Evolutionary conservation across 495 filamentous ascomycete species (phyloP), one percentile per base, ranked within the genome.

Genomic region (Lentithecium fluviatile): DNA sequence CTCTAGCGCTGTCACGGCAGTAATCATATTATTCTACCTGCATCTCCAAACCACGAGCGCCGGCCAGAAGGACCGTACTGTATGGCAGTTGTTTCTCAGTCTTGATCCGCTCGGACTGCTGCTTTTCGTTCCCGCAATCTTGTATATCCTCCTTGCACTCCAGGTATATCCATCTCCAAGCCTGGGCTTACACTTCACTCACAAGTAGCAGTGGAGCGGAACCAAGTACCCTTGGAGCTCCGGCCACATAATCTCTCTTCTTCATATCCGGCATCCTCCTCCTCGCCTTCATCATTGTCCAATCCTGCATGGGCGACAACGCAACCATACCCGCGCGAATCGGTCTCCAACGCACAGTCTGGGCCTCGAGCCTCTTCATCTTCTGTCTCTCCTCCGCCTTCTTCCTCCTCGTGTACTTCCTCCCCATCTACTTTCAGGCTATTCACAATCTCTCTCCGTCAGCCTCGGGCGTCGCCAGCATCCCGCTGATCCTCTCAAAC

Each of bases 81-180:
- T 49, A 3, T 71, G 67, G 42, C 69, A 82, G 56, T 79, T 83
- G 69, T n/a, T 81, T n/a, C 75, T 73, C 52, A 77, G 84, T 50
- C 78, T 93, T 49, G 90, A 95, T 69, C 76, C 83, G 0, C 64
- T 80, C 2, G 90, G 90, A 2, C 86, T 81, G 0, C 1, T 77
- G 2, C 72, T 88, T 54, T 89, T 95, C 68, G 76, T 95, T 45
- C 88, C 89, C 1, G 80, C 77, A 12, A 80, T 95, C 26, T 77
- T 92, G 65, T 86, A 80, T 61, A 72, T 92, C 1, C 71, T 95
- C 11, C 77, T 95, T 0, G 91, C 91, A 0, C 76, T 95, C 15
- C 88, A 93, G 69, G 95, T 90, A n/a, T n/a, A n/a, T n/a, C n/a
- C n/a, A n/a, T n/a, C n/a, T n/a, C n/a, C n/a, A n/a, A n/a, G n/a